Conservation (phyloP, 2,329 filamentous ascomycete species). For the Sclerotinia subarctica region DNA sequence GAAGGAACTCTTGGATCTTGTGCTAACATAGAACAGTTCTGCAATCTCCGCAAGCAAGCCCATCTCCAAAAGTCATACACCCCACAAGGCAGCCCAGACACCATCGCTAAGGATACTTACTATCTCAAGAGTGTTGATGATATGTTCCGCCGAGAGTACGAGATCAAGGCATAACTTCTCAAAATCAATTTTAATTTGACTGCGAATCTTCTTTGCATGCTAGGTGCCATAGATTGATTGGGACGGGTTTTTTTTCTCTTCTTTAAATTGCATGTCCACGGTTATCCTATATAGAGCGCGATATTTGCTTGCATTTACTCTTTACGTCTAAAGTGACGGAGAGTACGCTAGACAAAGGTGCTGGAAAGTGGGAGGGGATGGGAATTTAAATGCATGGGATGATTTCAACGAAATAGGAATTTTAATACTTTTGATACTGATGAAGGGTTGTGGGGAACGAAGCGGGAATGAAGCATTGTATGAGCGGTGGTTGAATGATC, state of each 20-base stretch:
- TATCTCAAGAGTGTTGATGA: conserved; percentile 79
- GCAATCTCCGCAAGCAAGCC: conserved; percentile 75
- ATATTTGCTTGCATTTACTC: conserved; percentile 15
- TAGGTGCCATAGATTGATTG: conserved; percentile 8
- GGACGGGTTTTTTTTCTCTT: neutral
- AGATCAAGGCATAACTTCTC: conserved; percentile 60
- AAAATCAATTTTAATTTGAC: conserved; percentile 5
- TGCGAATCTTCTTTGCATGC: conserved; percentile 2
- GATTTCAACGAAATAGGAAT: conserved; percentile 3
- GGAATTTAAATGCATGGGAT: conserved; percentile 3
- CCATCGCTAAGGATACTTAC: conserved; percentile 65
- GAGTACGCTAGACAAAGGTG: neutral
- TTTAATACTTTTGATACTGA: conserved; percentile 3
- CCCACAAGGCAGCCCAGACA: conserved; percentile 65
- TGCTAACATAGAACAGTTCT: conserved; percentile 56
- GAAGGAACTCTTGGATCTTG: conserved; percentile 4
- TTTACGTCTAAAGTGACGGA: neutral
- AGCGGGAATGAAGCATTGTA: neutral
- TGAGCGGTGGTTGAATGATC: neutral
- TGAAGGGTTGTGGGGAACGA: neutral
- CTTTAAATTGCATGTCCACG: conserved; percentile 11
- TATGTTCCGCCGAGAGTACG: conserved; percentile 80
- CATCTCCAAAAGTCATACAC: conserved; percentile 78
- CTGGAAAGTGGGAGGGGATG: neutral
- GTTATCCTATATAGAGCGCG: conserved; percentile 6